Conservation (phyloP, 257 asterid genomes). For the Plectranthus barbatus region DNA sequence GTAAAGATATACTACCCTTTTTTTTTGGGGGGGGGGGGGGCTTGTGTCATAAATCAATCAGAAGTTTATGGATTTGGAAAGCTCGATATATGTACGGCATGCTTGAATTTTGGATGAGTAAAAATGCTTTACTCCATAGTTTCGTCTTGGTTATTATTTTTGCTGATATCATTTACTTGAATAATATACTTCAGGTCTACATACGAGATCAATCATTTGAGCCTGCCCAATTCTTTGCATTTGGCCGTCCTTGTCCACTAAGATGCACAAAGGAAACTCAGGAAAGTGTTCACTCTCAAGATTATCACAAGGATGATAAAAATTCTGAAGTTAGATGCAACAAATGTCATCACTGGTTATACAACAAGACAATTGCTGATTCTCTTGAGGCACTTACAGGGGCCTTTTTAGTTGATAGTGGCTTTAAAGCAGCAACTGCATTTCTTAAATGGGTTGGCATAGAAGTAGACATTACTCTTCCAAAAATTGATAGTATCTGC, state of each 20-base stretch:
- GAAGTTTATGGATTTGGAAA: background rate
- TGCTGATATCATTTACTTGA: background rate
- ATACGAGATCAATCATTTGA: conserved; percentile 87
- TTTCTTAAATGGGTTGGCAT: conserved; percentile 91
- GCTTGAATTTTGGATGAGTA: background rate
- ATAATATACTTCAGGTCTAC: conserved; percentile 51
- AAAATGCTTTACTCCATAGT: background rate
- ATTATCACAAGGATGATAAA: conserved; percentile 21
- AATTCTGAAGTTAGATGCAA: conserved; percentile 55
- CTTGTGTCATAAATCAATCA: background rate
- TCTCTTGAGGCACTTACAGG: conserved; percentile 90
- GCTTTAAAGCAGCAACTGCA: conserved; percentile 79
- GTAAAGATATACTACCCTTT: background rate
- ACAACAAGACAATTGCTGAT: conserved; percentile 83
- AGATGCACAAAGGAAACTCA: conserved; percentile 53
- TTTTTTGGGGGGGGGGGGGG: too few relatives aligned
- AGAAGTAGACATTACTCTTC: conserved; percentile 35
- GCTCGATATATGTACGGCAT: background rate
- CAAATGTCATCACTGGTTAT: conserved; percentile 84
- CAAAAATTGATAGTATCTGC: conserved; percentile 49
- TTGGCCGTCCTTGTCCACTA: conserved; percentile 77
- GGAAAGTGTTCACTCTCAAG: conserved; percentile 44
- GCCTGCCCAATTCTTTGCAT: conserved; percentile 49
- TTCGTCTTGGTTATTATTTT: conserved; percentile 6
- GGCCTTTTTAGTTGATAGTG: conserved; percentile 83